Evolutionary conservation across 805 yeast genomes (phyloP).

Genomic region (Wickerhamomyces xylosicus): DNA sequence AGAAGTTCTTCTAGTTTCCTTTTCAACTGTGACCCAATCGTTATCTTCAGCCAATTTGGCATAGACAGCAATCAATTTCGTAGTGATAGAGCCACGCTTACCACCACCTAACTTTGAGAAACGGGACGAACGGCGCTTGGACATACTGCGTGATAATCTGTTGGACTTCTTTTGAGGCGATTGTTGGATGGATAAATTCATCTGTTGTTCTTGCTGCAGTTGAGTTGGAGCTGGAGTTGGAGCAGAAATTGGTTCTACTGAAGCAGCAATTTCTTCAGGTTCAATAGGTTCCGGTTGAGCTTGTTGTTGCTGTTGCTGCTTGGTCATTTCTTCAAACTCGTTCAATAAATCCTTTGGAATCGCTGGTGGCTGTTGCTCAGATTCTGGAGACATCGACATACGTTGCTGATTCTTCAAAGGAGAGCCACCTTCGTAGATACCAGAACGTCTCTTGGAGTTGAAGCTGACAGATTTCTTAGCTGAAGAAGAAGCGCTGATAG

Average conservation of each 20-base stretch:
- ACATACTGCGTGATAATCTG: not conserved
- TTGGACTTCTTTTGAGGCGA: not conserved
- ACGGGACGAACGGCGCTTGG: conserved; percentile 22
- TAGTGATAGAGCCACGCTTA: conserved; percentile 63
- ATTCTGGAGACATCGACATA: conserved; percentile 3
- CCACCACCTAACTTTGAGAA: conserved; percentile 29
- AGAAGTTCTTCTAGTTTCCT: conserved; percentile 65
- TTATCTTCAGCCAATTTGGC: conserved; percentile 53
- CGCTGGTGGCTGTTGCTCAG: conserved; percentile 9
- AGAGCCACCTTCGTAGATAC: not conserved
- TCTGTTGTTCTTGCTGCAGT: conserved; percentile 5
- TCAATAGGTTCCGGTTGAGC: not conserved
- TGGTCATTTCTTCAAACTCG: conserved; percentile 5
- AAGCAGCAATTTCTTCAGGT: conserved; percentile 5
- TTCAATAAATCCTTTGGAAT: conserved; percentile 7
- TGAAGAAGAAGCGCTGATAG: conserved; percentile 37
- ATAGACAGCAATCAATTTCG: conserved; percentile 61
- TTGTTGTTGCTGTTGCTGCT: conserved; percentile 12
- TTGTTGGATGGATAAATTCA: conserved; percentile 2
- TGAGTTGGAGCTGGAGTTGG: conserved; percentile 2
- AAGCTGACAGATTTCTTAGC: conserved; percentile 40
- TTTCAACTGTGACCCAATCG: conserved; percentile 62
- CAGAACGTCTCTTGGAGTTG: conserved; percentile 21
- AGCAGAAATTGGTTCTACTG: conserved; percentile 1
- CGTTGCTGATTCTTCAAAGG: not conserved